Evolutionary conservation across 208 protist species (phyloP), one percentile per base, ranked within the genome.

Genomic region (Acanthamoeba castellanii): DNA sequence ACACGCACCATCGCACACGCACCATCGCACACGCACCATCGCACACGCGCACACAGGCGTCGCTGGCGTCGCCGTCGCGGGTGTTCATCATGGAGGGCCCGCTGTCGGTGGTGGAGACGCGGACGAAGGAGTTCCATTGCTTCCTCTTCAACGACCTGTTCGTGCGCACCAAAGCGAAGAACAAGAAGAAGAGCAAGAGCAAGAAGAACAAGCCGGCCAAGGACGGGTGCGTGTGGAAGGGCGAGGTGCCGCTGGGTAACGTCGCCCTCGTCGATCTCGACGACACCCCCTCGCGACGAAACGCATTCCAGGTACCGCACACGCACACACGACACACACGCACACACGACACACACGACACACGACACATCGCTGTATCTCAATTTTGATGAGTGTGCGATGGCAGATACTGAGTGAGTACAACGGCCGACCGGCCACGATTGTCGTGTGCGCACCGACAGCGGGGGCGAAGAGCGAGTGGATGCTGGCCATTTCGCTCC

Each of bases 91-190:
- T 81, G 72, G 72, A 81, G 72, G 72, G 72, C 18, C 72, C 72
- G 32, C 34, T 81, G 37, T 50, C 42, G 72, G 72, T 50, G 72
- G 37, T 81, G 72, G 72, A 81, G 37, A 81, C 72, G 14, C 32
- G 32, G 2, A 20, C 18, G 72, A 81, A 81, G 42, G 72, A 81
- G 32, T 81, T 37, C 72, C 42, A 81, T 34, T 81, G 72, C 37
- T 81, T 81, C 72, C 72, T 81, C 72, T 81, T 81, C 72, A 81
- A 81, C n/a, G 72, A 81, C 34, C 72, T 81, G 34, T 81, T 81
- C 72, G 72, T 81, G 42, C 72, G 72, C 14, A 81, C 72, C 72
- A 81, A 76, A 27, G 5, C 47, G 72, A 70, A 66, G 22, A 66
- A 66, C 11, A 66, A 66, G 59, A n/a, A n/a, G n/a, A n/a, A n/a